Evolutionary conservation across 345 rosid genomes (phyloP), one percentile per base, ranked within the genome.

Genomic region (Trapa bicornis): DNA sequence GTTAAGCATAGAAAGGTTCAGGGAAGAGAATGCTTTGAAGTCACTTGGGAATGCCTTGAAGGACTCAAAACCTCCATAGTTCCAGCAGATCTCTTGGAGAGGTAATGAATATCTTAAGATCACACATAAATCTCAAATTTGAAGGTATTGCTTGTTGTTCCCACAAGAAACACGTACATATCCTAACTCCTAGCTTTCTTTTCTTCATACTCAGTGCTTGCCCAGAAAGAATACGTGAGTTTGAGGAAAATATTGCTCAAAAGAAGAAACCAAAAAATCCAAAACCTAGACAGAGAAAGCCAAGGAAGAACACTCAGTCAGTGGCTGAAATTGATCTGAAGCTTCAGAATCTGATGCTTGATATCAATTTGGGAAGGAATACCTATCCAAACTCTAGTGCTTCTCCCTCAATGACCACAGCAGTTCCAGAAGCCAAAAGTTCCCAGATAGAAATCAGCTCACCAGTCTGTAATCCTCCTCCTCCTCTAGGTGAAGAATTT

Each of bases 1-100:
- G 72, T 94, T 38, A 94, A 87, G 77, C 79, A 52, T 29, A 79
- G 96, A 60, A 91, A 83, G 85, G 76, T 81, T 68, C 88, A 76
- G 62, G 95, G 96, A 67, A 83, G 67, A 70, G 93, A 89, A 50
- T 82, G 87, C 77, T 89, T 81, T 71, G 96, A 89, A 86, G 91
- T 94, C 53, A 72, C 71, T 37, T 91, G 96, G 97, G 85, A 84
- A 74, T 82, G 77, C 56, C 62, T 76, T 6, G 84, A 81, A 56
- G 95, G 97, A 67, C 78, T 85, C 72, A 73, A 79, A 74, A 78
- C 86, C 45, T 84, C 92, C 37, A 76, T 83, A 70, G 89, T 91
- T 72, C 86, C 93, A 65, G 87, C 89, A 47, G 91, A 88, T 84
- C 92, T 89, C 54, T 58, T 91, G 58, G 83, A 82, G 72, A 89